Percentiles rank a stretch among this genome's conserved stretches.
These are phyloP conservation scores for Xylaria longipes DNA, from an alignment of 495 filamentous ascomycete genomes.

Conservation along the genomic window DNA sequence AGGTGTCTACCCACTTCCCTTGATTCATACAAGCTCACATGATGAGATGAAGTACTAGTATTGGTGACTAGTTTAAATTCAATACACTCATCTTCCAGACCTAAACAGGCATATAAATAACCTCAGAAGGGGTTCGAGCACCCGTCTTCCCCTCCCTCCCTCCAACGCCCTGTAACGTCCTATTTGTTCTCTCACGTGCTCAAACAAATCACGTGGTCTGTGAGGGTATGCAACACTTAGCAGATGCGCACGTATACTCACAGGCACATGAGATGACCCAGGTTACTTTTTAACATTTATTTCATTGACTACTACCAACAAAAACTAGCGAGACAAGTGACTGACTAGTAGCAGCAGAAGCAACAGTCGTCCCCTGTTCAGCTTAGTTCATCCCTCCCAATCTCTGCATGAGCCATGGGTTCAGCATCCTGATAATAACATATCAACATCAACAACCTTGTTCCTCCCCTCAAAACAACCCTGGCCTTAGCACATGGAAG, in stretches of 20 bases:
- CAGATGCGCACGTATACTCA: background rate
- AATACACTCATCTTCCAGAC: background rate
- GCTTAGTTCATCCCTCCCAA: background rate
- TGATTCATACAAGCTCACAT: background rate
- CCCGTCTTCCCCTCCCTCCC: too few relatives aligned
- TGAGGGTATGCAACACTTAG: background rate
- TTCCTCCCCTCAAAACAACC: background rate
- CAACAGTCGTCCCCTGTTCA: background rate
- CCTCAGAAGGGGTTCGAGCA: background rate
- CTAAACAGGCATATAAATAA: background rate
- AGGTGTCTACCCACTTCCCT: background rate
- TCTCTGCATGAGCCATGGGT: slow-evolving; percentile 4
- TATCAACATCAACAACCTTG: background rate
- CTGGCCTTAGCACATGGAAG: background rate
- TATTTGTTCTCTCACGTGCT: background rate
- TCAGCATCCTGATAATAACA: background rate
- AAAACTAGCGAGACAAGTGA: background rate
- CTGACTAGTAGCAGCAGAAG: background rate
- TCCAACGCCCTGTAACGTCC: background rate
- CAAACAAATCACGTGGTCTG: background rate
- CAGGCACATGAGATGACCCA: background rate
- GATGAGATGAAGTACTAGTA: background rate
- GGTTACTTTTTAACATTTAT: background rate
- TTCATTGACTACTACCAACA: slow-evolving; percentile 7
- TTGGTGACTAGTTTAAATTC: too few relatives aligned